phyloP scores from a whole-genome alignment of 2,329 filamentous ascomycete genomes.

The Fusarium tupiense region DNA sequence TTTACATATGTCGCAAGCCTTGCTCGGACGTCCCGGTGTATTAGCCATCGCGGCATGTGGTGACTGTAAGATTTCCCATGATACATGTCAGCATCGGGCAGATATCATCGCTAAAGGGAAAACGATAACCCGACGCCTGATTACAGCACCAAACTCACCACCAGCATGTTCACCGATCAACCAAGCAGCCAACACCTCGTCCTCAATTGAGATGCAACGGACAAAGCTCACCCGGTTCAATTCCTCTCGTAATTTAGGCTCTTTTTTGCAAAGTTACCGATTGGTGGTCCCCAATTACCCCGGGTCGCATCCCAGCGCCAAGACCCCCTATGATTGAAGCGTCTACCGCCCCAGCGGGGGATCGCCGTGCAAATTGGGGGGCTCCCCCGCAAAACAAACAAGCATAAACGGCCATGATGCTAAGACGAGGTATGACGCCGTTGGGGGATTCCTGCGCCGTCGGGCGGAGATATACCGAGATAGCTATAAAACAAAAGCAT shows the following conservation, averaged over 20 bases:
- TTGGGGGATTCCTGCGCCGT: neutral
- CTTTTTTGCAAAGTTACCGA: neutral
- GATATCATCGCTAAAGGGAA: neutral
- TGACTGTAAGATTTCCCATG: neutral
- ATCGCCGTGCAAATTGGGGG: constrained; percentile 22
- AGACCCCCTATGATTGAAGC: constrained; percentile 31
- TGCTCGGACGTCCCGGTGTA: constrained; percentile 19
- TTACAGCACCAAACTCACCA: neutral
- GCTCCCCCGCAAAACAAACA: constrained; percentile 12
- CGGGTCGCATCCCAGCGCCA: constrained; percentile 3
- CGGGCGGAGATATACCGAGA: constrained; percentile 25
- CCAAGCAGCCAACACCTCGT: neutral
- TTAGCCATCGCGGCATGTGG: neutral
- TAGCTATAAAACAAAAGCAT: constrained; percentile 7
- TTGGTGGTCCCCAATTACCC: constrained; percentile 27
- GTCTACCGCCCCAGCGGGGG: constrained; percentile 30
- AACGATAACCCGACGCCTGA: neutral
- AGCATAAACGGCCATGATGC: constrained; percentile 1
- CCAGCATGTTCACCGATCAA: neutral
- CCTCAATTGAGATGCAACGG: neutral
- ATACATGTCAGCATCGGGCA: neutral
- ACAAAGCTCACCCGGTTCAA: neutral
- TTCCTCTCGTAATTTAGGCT: neutral
- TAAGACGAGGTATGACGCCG: constrained; percentile 2
- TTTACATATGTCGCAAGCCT: constrained; percentile 28